A percentile compares a stretch with the other conserved stretches of the same genome.
Evolutionary conservation across 2,329 filamentous ascomycete species (phyloP).

Genomic region (Pseudocercospora macadamiae): DNA sequence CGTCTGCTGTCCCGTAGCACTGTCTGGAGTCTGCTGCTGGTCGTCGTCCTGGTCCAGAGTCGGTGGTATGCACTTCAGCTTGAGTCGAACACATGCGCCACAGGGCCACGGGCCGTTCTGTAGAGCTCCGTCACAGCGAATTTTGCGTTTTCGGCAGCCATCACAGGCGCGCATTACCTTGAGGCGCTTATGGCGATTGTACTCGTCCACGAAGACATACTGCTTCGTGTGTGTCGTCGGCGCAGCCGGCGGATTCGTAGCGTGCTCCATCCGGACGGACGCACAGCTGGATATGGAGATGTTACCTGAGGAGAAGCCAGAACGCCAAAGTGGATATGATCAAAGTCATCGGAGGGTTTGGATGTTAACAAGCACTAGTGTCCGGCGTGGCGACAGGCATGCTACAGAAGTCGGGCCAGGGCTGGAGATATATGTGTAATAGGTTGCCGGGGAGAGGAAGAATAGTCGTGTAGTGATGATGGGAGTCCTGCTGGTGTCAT

Average conservation of each 20-base stretch:
- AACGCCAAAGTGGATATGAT: conserved; percentile 18
- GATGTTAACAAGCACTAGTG: neutral
- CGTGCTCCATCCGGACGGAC: conserved; percentile 21
- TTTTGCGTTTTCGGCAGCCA: conserved; percentile 91
- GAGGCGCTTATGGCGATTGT: conserved; percentile 94
- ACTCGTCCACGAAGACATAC: conserved; percentile 98
- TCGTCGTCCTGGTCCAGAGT: conserved; percentile 75
- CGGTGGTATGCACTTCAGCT: conserved; percentile 89
- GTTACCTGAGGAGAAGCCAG: conserved; percentile 16
- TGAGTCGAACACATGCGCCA: conserved; percentile 87
- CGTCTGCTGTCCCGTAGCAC: conserved; percentile 29
- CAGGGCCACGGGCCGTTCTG: conserved; percentile 94
- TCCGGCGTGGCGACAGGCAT: conserved; percentile 14
- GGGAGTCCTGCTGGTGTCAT: neutral
- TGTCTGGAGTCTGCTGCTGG: conserved; percentile 25
- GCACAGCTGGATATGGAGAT: conserved; percentile 15
- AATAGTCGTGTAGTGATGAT: neutral
- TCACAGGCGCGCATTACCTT: conserved; percentile 99
- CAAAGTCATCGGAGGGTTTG: conserved; percentile 20
- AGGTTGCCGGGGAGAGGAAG: too few species aligned
- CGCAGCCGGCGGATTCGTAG: conserved; percentile 41
- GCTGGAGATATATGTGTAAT: neutral
- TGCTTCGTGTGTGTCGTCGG: conserved; percentile 80
- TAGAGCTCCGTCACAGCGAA: conserved; percentile 95
- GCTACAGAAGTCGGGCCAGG: neutral